These are phyloP conservation scores for Hypoxylon rubiginosum DNA, from an alignment of 2,329 filamentous ascomycete genomes.

Conservation along the genomic window DNA sequence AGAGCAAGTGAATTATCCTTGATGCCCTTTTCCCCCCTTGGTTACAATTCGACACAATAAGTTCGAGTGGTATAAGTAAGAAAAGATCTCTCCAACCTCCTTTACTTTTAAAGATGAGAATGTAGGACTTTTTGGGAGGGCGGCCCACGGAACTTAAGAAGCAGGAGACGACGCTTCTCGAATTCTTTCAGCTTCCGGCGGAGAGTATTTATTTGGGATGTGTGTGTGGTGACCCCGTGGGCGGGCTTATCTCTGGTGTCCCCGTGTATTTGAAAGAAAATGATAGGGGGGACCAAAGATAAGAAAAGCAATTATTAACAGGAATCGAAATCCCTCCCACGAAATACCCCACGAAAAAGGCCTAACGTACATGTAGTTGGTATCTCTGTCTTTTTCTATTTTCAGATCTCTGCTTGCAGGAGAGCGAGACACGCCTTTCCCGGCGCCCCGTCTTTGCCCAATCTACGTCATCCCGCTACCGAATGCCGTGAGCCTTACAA, in stretches of 20 bases:
- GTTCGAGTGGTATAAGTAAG: conserved; percentile 1
- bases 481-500: conserved; percentile 31
- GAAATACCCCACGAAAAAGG: conserved; percentile 42
- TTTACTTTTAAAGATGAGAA: conserved; percentile 12
- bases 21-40: conserved; percentile 10
- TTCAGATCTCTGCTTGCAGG: conserved; percentile 13
- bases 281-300: conserved; percentile 43
- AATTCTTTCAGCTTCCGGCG: conserved; percentile 24
- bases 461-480: conserved; percentile 38
- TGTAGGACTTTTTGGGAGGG: conserved; percentile 11
- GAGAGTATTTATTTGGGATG: conserved; percentile 43
- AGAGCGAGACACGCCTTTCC: conserved; percentile 19
- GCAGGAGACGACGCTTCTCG: conserved; percentile 25
- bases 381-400: conserved; percentile 35
- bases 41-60: conserved; percentile 13
- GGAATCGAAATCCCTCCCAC: conserved; percentile 42
- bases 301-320: conserved; percentile 45
- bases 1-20: conserved; percentile 3
- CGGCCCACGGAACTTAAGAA: conserved; percentile 19
- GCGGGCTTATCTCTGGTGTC: conserved; percentile 43
- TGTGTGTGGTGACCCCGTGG: conserved; percentile 34
- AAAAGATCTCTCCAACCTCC: conserved; percentile 1
- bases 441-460: conserved; percentile 31
- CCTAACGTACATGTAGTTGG: conserved; percentile 26
- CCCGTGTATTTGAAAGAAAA: conserved; percentile 36